Evolutionary conservation across 2,329 filamentous ascomycete genomes (phyloP).

Genomic region (Emergomyces pasteurianus): DNA sequence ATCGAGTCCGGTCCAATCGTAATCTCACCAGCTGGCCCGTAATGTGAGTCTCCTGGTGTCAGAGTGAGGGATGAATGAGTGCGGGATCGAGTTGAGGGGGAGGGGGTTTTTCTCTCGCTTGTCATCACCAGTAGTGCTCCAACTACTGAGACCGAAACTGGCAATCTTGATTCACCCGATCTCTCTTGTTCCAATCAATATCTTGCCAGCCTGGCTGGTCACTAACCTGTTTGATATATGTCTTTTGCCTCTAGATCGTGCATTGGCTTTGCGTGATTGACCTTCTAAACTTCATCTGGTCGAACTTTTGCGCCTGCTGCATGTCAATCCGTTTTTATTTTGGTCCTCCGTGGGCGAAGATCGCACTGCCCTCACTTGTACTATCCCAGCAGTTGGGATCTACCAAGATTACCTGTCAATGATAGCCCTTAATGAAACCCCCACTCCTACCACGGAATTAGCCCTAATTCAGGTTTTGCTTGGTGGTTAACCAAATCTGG

Average conservation of each 20-base stretch:
- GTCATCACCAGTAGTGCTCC: not conserved
- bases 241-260: not conserved
- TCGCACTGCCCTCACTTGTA: not conserved
- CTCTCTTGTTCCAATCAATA: too few relatives aligned
- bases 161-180: too few relatives aligned
- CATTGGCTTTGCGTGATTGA: not conserved
- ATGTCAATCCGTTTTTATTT: not conserved
- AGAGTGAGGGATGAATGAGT: not conserved
- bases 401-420: not conserved
- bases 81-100: not conserved
- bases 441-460: not conserved
- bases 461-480: not conserved
- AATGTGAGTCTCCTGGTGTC: not conserved
- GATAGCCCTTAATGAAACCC: too few relatives aligned
- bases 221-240: not conserved
- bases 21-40: not conserved
- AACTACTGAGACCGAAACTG: not conserved
- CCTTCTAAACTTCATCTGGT: not conserved
- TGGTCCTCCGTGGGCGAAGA: not conserved
- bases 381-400: not conserved
- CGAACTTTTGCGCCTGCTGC: not conserved
- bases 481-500: not conserved
- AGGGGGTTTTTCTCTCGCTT: not conserved
- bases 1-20: not conserved
- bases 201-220: not conserved